Evolutionary conservation across 768 basidiomycete genomes (phyloP), one percentile per base, ranked within the genome.

Genomic region (Naganishia randhawae): DNA sequence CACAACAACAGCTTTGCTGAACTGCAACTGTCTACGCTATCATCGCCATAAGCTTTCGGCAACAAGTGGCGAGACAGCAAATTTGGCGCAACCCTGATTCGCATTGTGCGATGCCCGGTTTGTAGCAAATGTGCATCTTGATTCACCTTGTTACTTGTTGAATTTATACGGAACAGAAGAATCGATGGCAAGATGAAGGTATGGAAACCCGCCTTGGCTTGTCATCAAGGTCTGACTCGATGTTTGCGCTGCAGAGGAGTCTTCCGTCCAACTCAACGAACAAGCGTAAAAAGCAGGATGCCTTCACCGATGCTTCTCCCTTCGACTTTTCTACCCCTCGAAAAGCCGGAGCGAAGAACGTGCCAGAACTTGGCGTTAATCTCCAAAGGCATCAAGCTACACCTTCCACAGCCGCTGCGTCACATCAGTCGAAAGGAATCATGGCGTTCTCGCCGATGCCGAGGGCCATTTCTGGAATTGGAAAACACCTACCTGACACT

Each of bases 401-500:
- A 22, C 8, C 16, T 37, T 39, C 27, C 35, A 35, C 22, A 0
- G 22, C 22, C 37, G 37, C 27, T 29, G 37, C 14, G 2, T 39
- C 57, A 25, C 37, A 6, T 13, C 22, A 29, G 41, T 11, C 39
- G 10, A n/a, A 61, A 29, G 37, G 57, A 19, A 61, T 61, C 57
- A 61, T 61, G 57, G 57, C 57, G 5, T 61, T 61, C 37, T 61
- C 57, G 11, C 57, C 57, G 3, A 61, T 61, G 57, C 27, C 57
- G 16, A 39, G 37, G 16, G 19, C 22, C 1, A 4, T 39, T 25
- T 9, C 4, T 19, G 57, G 37, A 39, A 48, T 48, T 7, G 10
- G 37, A 41, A 41, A 42, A 39, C 19, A 11, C 7, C 39, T 55
- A n/a, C 54, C 57, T 3, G 35, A 61, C 11, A 61, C 57, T 39